Evolutionary conservation across 2,329 filamentous ascomycete species (phyloP), one percentile per base, ranked within the genome.

Genomic region (Onygena corvina): DNA sequence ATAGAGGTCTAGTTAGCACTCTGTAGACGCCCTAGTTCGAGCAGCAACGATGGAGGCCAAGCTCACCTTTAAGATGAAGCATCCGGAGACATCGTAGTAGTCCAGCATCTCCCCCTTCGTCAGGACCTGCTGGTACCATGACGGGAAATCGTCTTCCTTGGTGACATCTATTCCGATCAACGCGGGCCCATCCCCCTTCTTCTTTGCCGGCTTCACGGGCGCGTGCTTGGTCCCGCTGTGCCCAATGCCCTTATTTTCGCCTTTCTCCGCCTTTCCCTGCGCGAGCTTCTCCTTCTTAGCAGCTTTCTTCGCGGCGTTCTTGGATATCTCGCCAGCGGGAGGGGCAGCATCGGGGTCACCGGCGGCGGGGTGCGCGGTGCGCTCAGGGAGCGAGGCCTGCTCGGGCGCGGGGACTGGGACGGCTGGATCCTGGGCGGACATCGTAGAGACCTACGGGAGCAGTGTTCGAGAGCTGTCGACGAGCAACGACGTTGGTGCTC

Each of bases 71-170:
- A 94, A 77, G 65, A 96, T 92, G 69, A 94, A 96, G 73, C 93
- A 95, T 45, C 89, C 86, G n/a, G 89, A 86, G 54, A 96, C 90
- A 71, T 94, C 85, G 63, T 95, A 96, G 77, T 95, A 98, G 63
- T 94, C 89, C 60, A 96, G 83, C 84, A 98, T 86, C 66, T 95
- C 87, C 59, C 87, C 86, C 77, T 98, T 98, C 63, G 89, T 81
- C 50, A 98, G 84, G 53, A 96, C 86, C 71, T 98, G 90, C 71
- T 94, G 87, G 70, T 98, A 98, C 92, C 92, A 98, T 68, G 82
- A 81, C 46, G 86, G 76, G 65, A 98, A 92, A 70, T 96, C 87
- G 44, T 85, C 83, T 45, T 83, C 74, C 70, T 95, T 96, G 55
- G 77, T 76, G 53, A 84, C 80, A 55, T 89, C 92, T 61, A 95